Base-by-base conservation (phyloP, 208 protist genomes). In the Entamoeba histolytica region DNA sequence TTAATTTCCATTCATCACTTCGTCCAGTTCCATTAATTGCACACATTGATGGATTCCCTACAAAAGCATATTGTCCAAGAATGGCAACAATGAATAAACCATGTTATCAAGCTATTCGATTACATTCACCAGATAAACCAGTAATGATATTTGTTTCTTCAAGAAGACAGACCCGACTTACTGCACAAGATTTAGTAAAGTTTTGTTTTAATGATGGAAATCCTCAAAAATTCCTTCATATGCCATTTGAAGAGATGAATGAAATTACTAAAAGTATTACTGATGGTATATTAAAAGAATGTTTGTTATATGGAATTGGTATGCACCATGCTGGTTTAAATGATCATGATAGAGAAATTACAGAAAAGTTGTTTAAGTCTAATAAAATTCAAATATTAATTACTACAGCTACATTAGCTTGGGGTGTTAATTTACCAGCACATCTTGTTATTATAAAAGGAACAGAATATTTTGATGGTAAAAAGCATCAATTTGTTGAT, bases 41-140 rank as follows among this genome's bases (percentile, higher is more conserved):
- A 91, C 97, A 98, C 96, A 95, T 96, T 55, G 44, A 95, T 52
- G 98, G 98, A 28, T 99, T 98, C 95, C 96, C 97, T 47, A 98
- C 98, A n/a, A 97, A 97, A 94, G 96, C 98, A 95, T 99, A 99
- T 96, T 99, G 98, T 95, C 98, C 98, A 28, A 96, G 99, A 55
- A 99, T 99, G 98, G 97, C 97, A 14, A 97, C 98, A 5, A 99
- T 99, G 99, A 99, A 99, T 96, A 99, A 99, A 96, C 99, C 98
- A 44, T 95, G 97, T 8, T 99, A 98, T 96, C 97, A 97, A 91
- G 97, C 98, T 39, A 99, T 99, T 94, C 96, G 92, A 5, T 92
- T 51, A 49, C 95, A 98, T 94, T 96, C 96, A 91, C 96, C 97
- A 3, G 95, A 95, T 49, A 97, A 99, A 95, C 98, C 99, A 44